Conservation (phyloP, 2,329 filamentous ascomycete species). For the Aspergillus persii region DNA sequence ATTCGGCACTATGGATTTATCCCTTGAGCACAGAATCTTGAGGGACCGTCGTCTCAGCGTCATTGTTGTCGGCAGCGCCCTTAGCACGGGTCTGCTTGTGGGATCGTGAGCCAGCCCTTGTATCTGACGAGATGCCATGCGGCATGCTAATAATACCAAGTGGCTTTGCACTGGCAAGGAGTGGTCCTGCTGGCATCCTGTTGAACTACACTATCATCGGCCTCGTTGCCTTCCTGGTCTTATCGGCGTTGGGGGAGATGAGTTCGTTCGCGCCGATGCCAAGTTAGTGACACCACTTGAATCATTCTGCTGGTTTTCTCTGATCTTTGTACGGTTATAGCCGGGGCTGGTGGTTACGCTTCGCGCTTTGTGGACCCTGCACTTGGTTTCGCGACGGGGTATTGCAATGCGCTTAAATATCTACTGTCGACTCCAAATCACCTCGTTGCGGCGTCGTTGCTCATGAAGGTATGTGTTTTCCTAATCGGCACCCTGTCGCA, state of each 20-base stretch:
- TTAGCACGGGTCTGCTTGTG: background rate
- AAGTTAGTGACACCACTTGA: background rate
- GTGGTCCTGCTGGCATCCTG: background rate
- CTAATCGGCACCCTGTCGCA: background rate
- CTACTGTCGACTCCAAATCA: background rate
- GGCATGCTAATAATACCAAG: background rate
- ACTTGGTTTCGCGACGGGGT: background rate
- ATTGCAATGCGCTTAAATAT: background rate
- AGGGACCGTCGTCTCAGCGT: background rate
- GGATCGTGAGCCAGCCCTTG: background rate
- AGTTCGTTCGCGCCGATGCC: background rate
- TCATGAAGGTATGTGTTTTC: background rate
- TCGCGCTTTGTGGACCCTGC: background rate
- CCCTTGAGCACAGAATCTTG: background rate
- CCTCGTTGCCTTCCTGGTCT: background rate
- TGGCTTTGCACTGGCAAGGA: background rate
- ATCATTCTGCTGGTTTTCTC: background rate
- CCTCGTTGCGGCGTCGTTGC: background rate
- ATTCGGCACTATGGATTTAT: background rate
- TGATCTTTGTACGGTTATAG: background rate
- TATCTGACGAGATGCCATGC: background rate
- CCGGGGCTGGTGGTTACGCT: background rate
- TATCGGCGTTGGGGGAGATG: background rate
- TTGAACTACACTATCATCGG: background rate
- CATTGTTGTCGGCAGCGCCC: background rate